These are phyloP conservation scores for Gentiana dahurica DNA, from an alignment of 257 asterid genomes.

Conservation along the genomic window DNA sequence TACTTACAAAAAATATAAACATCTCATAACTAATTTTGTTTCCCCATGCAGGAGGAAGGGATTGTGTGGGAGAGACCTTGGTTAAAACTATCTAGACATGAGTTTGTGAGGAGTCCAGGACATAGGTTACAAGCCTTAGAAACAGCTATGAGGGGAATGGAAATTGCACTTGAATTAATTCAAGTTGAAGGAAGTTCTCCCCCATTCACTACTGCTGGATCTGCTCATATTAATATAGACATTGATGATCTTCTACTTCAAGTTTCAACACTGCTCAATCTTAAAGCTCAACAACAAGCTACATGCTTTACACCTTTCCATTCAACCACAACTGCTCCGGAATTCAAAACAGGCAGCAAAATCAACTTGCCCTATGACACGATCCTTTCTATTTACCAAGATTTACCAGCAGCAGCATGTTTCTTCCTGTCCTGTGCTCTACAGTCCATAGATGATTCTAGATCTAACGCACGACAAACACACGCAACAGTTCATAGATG, in stretches of 20 bases:
- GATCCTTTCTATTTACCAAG: constrained; percentile 8
- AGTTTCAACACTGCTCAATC: constrained; percentile 20
- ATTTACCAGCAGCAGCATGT: constrained; percentile 15
- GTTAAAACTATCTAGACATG: constrained; percentile 31
- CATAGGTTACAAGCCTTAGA: constrained; percentile 35
- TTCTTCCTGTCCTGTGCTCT: constrained; percentile 49
- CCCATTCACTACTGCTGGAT: not conserved
- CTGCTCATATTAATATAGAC: constrained; percentile 12
- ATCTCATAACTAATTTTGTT: not conserved
- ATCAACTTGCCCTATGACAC: constrained; percentile 17
- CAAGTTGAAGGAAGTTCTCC: constrained; percentile 1
- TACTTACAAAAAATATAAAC: no score
- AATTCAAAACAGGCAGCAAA: constrained; percentile 1
- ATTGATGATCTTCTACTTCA: constrained; percentile 14
- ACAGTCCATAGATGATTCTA: constrained; percentile 8
- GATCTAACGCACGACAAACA: not conserved
- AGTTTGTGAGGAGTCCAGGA: constrained; percentile 36
- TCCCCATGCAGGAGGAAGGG: constrained; percentile 34
- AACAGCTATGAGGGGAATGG: constrained; percentile 66
- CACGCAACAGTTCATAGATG: not conserved
- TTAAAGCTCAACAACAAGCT: constrained; percentile 25
- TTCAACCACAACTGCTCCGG: constrained; percentile 12
- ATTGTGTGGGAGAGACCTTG: constrained; percentile 69
- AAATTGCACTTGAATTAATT: constrained; percentile 34
- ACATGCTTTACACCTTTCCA: constrained; percentile 18